Base-by-base conservation (phyloP, 768 basidiomycete species). In the Xerocomellus chrysenteron region DNA sequence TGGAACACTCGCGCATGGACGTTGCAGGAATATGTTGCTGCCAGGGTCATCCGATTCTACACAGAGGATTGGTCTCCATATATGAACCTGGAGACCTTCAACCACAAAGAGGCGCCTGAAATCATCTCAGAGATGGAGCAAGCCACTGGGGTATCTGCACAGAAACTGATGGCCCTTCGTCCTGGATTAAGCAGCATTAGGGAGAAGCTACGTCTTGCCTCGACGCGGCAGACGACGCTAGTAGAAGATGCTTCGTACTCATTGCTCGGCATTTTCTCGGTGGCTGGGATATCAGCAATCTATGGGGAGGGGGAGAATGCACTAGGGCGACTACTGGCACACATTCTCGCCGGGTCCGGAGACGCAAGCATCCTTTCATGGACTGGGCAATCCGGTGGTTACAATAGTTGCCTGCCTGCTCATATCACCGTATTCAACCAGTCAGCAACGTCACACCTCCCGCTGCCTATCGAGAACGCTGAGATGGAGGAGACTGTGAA, bases 1-100 rank as follows among this genome's bases (percentile, higher is more conserved):
- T 58, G 57, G 57, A 55, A 52, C 47, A 59, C 47, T 12, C 41
- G 58, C 0, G 50, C n/a, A 1, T 59, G 58, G 58, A 59, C 50
- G 1, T 41, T 51, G 0, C 58, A 57, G 24, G 55, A 59, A 11
- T 59, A 57, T 7, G 12, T 49, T 6, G 59, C 56, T 2, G 36
- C 59, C 16, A 49, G 32, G 4, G 47, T 30, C 17, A 39, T 60
- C 19, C 50, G 8, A 5, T 56, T 59, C 17, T 59, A 56, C 9
- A 47, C 28, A 28, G 28, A 28, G 28, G 28, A 28, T 28, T 28
- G 28, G 28, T 6, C 32, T 2, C 33, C 33, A 3, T 54, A 55
- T 28, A 41, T 49, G 17, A 17, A 35, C 30, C 12, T 42, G 9
- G 13, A 5, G 2, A 13, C 13, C 5, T 2, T 10, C 9, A 55